A percentile compares a stretch with the other conserved stretches of the same genome.
Conservation (phyloP, 306 rosid genomes). For the Astragalus glycyphyllos region DNA sequence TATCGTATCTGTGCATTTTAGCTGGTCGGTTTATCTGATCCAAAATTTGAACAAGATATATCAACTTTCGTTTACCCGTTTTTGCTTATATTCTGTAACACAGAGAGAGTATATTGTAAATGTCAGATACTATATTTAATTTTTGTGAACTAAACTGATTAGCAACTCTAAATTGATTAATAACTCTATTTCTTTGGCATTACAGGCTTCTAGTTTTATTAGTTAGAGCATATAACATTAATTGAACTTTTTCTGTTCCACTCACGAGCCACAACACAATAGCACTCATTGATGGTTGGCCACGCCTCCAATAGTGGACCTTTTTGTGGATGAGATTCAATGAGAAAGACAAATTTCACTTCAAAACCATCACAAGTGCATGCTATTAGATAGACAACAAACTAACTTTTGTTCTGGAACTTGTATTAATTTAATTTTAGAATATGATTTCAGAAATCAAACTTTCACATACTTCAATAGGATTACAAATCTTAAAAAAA, state of each 20-base stretch:
- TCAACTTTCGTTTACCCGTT: no score
- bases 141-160: no score
- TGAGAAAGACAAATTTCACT: conserved; percentile 3
- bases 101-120: no score
- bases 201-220: no score
- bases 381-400: neutral
- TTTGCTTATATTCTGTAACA: no score
- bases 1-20: no score
- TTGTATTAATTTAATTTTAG: neutral
- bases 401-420: neutral
- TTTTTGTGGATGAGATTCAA: conserved; percentile 34
- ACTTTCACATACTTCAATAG: neutral
- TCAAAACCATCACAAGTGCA: conserved; percentile 33
- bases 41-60: no score
- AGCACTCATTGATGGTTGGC: conserved; percentile 22
- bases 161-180: no score
- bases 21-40: no score
- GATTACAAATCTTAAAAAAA: conserved; percentile 1
- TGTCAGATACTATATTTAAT: no score
- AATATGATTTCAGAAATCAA: neutral
- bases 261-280: conserved; percentile 21
- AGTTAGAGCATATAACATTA: no score
- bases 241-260: neutral
- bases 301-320: conserved; percentile 18
- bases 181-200: no score